Conservation (phyloP, 208 protist species). For the Crithidia sp. region DNA sequence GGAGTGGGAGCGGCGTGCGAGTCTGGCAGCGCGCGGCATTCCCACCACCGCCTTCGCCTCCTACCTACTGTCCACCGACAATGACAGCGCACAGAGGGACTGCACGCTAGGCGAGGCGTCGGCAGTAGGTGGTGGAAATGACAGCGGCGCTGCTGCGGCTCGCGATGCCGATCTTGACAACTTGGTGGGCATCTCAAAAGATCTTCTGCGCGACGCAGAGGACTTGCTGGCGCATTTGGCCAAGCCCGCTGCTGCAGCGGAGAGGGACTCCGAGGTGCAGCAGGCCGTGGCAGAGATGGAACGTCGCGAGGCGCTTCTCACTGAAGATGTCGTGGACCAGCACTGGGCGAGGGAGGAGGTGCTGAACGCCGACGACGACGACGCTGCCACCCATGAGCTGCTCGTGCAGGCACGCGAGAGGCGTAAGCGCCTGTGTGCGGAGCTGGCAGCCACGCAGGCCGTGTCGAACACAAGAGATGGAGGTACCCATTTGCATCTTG, state of each 20-base stretch:
- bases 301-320: conserved; percentile 14
- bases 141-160: neutral
- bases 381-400: conserved; percentile 36
- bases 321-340: conserved; percentile 21
- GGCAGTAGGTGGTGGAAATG: too few relatives aligned
- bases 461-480: neutral
- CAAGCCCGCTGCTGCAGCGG: neutral
- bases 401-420: conserved; percentile 27
- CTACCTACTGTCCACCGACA: conserved; percentile 6
- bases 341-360: conserved; percentile 17
- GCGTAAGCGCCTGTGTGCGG: conserved; percentile 6
- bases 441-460: too few relatives aligned
- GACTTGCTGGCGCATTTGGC: conserved; percentile 23
- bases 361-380: conserved; percentile 25
- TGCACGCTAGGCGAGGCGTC: too few relatives aligned
- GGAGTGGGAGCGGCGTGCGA: conserved; percentile 32
- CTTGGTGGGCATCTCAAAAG: conserved; percentile 10
- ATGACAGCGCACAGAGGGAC: neutral
- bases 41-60: conserved; percentile 16
- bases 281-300: conserved; percentile 19
- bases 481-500: too few relatives aligned
- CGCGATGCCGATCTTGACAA: conserved; percentile 6
- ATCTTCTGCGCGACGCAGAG: conserved; percentile 21
- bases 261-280: neutral
- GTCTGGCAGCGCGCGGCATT: conserved; percentile 15